Percentiles rank a stretch among this genome's conserved stretches.
Evolutionary conservation across 1,139 yeast species (phyloP).

Genomic region (Yarrowia galli): DNA sequence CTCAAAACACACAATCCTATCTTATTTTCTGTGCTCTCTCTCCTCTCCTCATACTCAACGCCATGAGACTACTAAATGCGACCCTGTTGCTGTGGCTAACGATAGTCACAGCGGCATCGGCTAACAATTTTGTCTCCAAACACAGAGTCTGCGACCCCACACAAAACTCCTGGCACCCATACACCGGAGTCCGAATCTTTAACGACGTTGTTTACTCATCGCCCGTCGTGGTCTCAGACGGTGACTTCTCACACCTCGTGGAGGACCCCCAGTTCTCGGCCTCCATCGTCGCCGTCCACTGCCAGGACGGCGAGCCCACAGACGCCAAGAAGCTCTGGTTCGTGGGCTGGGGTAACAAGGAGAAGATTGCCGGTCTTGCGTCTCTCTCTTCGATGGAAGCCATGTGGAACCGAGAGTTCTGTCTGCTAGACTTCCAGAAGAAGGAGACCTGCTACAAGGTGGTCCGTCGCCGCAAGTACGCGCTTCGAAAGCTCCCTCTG

Average conservation of each 20-base stretch:
- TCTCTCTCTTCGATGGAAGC: conserved; percentile 27
- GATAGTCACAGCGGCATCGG: conserved; percentile 29
- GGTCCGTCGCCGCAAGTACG: conserved; percentile 36
- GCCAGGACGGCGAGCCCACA: conserved; percentile 32
- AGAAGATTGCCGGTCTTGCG: conserved; percentile 20
- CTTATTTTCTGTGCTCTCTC: conserved; percentile 8
- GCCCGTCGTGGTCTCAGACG: conserved; percentile 17
- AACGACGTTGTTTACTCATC: conserved; percentile 29
- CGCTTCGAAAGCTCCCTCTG: conserved; percentile 29
- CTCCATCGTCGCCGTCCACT: conserved; percentile 33
- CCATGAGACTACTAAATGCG: conserved; percentile 13
- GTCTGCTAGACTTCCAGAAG: conserved; percentile 26
- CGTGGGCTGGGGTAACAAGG: conserved; percentile 33
- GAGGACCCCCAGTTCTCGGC: conserved; percentile 29
- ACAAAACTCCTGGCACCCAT: conserved; percentile 32
- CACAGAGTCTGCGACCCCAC: conserved; percentile 36
- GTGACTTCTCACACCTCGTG: conserved; percentile 30
- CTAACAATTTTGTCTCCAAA: conserved; percentile 23
- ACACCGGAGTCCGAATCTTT: conserved; percentile 35
- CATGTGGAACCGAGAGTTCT: conserved; percentile 34
- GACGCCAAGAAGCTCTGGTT: conserved; percentile 33
- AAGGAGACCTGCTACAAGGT: conserved; percentile 29
- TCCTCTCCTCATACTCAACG: conserved; percentile 25
- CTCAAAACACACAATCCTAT: conserved; percentile 18
- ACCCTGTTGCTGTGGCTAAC: conserved; percentile 35